Base-by-base conservation (phyloP, 2,329 filamentous ascomycete species). In the Xylaria hypoxylon region DNA sequence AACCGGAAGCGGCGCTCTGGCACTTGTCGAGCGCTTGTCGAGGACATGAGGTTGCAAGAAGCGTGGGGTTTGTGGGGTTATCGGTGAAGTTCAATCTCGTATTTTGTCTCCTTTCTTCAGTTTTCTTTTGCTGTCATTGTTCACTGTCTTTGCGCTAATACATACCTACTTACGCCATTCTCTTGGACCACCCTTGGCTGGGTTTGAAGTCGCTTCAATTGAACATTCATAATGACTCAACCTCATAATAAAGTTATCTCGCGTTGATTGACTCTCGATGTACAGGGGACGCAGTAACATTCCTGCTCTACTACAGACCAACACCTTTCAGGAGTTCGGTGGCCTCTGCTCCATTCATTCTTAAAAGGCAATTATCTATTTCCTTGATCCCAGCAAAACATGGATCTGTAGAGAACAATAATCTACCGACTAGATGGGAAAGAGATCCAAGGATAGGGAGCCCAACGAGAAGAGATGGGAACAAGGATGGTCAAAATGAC, bases 11-110 rank as follows among this genome's bases (percentile, higher is more conserved):
- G 61, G 47, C 3, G 61, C 67, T 67, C 62, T 70, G 65, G 71
- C 73, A 74, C 50, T 67, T 74, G 73, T 75, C 71, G 68, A 66
- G 71, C 73, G 73, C 50, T 67, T 74, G 73, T 75, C 71, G 68
- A 66, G 45, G 65, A 52, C 42, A 62, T 59, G 62, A 67, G 66
- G 65, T 65, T 60, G 59, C 47, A 68, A 67, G 50, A 68, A 67
- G 68, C 72, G 72, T 74, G 71, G 72, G 72, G 73, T 65, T 74
- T 70, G 72, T 71, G 72, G 72, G 71, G 71, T 73, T 63, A 59
- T 64, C 65, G 45, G 61, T 59, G 47, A 57, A 56, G 50, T 51
- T 55, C 57, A 55, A 50, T 22, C 40, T 64, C 44, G 24, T 51
- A 42, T 24, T 33, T 40, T 44, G 40, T 51, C 50, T 59, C 45